These are phyloP conservation scores for Chaetomiaceae sp. DNA, from an alignment of 2,329 filamentous ascomycete genomes.

Conservation along the genomic window DNA sequence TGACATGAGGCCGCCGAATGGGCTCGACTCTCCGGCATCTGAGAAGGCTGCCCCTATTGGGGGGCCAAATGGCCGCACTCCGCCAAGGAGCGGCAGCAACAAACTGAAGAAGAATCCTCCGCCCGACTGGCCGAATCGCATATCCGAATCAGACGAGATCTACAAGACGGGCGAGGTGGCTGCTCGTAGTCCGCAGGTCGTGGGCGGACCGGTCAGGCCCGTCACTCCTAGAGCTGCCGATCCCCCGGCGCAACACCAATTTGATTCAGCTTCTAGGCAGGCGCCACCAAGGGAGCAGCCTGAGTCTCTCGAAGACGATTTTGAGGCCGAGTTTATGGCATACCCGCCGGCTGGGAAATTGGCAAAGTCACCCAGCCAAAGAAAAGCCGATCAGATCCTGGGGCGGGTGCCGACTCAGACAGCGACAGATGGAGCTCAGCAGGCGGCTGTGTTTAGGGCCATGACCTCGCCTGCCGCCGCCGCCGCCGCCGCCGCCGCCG, in stretches of 20 bases:
- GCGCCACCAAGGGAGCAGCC: neutral
- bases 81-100: constrained; percentile 50
- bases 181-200: neutral
- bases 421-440: constrained; percentile 3
- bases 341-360: constrained; percentile 24
- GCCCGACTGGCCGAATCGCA: constrained; percentile 44
- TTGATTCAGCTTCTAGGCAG: neutral
- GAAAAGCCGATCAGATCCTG: constrained; percentile 25
- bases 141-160: constrained; percentile 40
- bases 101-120: constrained; percentile 57
- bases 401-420: constrained; percentile 19
- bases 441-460: constrained; percentile 2
- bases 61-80: constrained; percentile 34
- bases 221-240: neutral
- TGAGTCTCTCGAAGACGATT: constrained; percentile 3
- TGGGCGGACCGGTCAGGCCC: constrained; percentile 2
- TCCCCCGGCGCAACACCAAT: neutral
- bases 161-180: constrained; percentile 5
- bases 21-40: constrained; percentile 22
- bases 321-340: constrained; percentile 18
- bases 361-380: constrained; percentile 25
- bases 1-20: constrained; percentile 36
- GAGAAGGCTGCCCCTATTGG: constrained; percentile 28
- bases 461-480: constrained; percentile 16
- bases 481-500: constrained; percentile 12